These are phyloP conservation scores for Quercus bicolor DNA, from an alignment of 306 rosid species.

Conservation along the genomic window DNA sequence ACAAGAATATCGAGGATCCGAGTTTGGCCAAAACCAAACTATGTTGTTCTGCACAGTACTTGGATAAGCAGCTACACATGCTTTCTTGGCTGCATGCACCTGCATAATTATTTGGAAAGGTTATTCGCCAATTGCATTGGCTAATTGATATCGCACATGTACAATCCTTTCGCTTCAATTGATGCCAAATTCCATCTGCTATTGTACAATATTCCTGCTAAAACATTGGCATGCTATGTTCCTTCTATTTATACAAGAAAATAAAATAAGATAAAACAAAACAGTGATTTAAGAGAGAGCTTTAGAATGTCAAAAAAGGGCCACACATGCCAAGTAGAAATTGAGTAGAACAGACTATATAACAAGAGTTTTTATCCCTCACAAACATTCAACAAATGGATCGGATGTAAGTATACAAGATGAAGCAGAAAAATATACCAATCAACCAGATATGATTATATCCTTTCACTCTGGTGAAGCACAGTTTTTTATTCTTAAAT, in stretches of 20 bases:
- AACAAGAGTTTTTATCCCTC: not conserved
- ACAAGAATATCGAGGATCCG: conserved; percentile 66
- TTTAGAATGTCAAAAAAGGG: too few species aligned
- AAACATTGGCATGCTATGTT: not conserved
- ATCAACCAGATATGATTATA: not conserved
- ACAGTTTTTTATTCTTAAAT: too few species aligned
- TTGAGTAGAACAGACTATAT: not conserved
- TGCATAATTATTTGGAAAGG: conserved; percentile 32
- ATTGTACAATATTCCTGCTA: not conserved
- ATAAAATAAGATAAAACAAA: not conserved
- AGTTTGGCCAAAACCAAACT: conserved; percentile 89
- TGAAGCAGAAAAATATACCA: not conserved
- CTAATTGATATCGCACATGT: not conserved
- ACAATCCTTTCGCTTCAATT: not conserved
- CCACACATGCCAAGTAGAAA: too few species aligned
- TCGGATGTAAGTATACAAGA: not conserved
- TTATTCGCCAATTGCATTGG: conserved; percentile 19
- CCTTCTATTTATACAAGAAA: not conserved
- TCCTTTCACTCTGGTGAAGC: too few species aligned
- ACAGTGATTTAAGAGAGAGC: not conserved
- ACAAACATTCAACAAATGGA: not conserved
- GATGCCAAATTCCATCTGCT: not conserved
- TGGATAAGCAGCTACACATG: conserved; percentile 80
- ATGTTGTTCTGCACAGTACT: conserved; percentile 66
- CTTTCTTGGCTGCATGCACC: conserved; percentile 68